Evolutionary conservation across 2,329 filamentous ascomycete species (phyloP).

Genomic region (Elsinoe perseae): DNA sequence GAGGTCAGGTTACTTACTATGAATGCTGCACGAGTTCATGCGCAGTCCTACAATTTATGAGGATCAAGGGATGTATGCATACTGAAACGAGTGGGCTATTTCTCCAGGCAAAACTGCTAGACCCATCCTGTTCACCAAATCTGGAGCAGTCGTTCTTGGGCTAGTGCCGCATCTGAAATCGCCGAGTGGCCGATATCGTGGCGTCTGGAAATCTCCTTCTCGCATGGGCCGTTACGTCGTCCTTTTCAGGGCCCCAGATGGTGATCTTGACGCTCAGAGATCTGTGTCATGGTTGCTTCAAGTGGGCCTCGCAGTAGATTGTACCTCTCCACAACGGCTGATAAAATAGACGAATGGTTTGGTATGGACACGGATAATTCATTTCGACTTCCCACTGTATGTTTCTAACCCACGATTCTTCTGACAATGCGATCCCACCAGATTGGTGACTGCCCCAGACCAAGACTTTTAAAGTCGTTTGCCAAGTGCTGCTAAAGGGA

Average conservation of each 20-base stretch:
- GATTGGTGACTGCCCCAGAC: constrained; percentile 3
- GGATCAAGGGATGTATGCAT: not conserved
- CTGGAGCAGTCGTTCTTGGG: not conserved
- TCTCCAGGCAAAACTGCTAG: not conserved
- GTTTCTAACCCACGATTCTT: not conserved
- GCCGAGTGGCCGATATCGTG: not conserved
- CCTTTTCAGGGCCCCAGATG: not conserved
- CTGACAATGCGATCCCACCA: not conserved
- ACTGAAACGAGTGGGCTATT: not conserved
- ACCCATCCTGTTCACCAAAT: not conserved
- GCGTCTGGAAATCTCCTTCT: constrained; percentile 6
- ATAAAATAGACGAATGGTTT: not conserved
- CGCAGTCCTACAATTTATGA: not conserved
- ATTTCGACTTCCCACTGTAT: not conserved
- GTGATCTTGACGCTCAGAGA: no score
- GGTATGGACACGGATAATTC: not conserved
- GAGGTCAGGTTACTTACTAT: not conserved
- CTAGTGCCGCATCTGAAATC: not conserved
- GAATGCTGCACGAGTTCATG: not conserved
- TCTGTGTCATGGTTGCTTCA: not conserved
- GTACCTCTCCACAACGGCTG: not conserved
- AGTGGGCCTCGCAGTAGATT: not conserved
- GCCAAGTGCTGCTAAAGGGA: constrained; percentile 6
- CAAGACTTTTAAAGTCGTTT: constrained; percentile 4
- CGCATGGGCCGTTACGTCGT: constrained; percentile 5